Conservation (phyloP, 2,329 filamentous ascomycete species). For the Iodosphaeria phyllophila region DNA sequence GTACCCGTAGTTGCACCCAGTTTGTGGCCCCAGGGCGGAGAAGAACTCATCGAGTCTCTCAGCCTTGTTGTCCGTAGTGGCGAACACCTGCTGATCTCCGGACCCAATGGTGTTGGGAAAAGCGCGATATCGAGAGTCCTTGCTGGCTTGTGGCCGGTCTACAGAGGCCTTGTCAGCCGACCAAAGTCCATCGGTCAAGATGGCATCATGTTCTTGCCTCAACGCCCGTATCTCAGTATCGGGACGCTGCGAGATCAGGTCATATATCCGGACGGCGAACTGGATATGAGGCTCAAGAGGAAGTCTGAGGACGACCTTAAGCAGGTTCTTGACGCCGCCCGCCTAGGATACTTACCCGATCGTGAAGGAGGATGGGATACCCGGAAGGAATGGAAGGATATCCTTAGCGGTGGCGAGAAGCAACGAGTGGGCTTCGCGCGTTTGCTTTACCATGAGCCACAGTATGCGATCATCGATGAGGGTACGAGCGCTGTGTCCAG, state of each 20-base stretch:
- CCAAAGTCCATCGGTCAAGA: slow-evolving; percentile 67
- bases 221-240: slow-evolving; percentile 78
- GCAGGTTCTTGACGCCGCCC: slow-evolving; percentile 62
- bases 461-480: slow-evolving; percentile 89
- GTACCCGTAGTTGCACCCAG: slow-evolving; percentile 83
- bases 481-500: slow-evolving; percentile 86
- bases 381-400: slow-evolving; percentile 95
- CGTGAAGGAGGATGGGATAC: slow-evolving; percentile 95
- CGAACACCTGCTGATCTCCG: slow-evolving; percentile 87
- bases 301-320: slow-evolving; percentile 64
- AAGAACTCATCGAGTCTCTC: slow-evolving; percentile 75
- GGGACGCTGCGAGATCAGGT: slow-evolving; percentile 92
- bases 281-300: slow-evolving; percentile 76
- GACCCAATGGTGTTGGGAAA: slow-evolving; percentile 88
- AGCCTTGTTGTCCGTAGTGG: slow-evolving; percentile 79
- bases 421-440: slow-evolving; percentile 85
- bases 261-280: slow-evolving; percentile 88
- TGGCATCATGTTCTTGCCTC: slow-evolving; percentile 96
- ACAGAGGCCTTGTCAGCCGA: slow-evolving; percentile 76
- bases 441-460: slow-evolving; percentile 82
- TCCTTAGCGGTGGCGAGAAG: slow-evolving; percentile 93
- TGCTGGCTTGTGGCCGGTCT: slow-evolving; percentile 85
- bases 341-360: slow-evolving; percentile 73
- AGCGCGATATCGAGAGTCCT: slow-evolving; percentile 73
- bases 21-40: slow-evolving; percentile 76